These are phyloP conservation scores for Microbotryomycetes sp. DNA, from an alignment of 1,284 basidiomycete species.

Conservation along the genomic window DNA sequence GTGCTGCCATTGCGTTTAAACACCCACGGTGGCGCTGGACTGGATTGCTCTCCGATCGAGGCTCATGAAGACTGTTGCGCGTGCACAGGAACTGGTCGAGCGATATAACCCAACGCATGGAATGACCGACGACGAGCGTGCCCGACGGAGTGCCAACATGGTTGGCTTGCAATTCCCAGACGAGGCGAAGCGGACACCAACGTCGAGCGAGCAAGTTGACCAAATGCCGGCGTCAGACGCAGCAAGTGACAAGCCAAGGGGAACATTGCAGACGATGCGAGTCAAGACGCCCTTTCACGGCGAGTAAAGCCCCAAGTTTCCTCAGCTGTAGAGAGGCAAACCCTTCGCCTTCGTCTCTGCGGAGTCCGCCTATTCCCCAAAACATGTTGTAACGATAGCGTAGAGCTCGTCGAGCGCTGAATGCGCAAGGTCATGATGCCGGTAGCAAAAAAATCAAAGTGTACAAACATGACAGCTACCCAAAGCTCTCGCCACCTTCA, in stretches of 20 bases:
- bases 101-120: slow-evolving; percentile 30
- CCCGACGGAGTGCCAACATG: slow-evolving; percentile 19
- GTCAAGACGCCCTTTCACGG: background rate
- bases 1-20: no score
- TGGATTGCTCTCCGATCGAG: background rate
- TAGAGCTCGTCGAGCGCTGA: no score
- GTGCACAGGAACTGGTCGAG: slow-evolving; percentile 24
- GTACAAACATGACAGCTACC: no score
- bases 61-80: background rate
- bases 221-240: background rate
- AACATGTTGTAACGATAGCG: no score
- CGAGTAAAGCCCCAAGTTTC: no score
- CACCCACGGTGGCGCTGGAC: background rate
- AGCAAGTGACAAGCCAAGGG: background rate
- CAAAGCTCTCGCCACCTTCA: no score
- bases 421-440: no score
- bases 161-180: slow-evolving; percentile 24
- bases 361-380: no score
- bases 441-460: no score
- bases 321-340: no score
- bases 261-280: background rate
- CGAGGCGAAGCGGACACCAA: background rate
- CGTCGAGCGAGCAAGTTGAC: background rate
- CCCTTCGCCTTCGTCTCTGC: no score
- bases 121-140: slow-evolving; percentile 25